Evolutionary conservation across 805 yeast species (phyloP).

Genomic region (Ogataea wickerhamii): DNA sequence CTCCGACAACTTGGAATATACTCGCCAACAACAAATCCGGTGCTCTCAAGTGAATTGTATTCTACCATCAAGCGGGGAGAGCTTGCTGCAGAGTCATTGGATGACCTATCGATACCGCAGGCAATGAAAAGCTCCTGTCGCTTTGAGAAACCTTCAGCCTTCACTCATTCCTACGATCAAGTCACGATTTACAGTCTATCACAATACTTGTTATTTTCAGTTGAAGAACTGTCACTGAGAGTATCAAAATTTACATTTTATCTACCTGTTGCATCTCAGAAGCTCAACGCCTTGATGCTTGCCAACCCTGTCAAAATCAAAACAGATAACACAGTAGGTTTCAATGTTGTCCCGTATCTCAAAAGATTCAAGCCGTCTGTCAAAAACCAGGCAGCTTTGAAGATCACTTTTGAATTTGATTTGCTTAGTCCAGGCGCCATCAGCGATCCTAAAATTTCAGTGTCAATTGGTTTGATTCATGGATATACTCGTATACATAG

Average conservation of each 20-base stretch:
- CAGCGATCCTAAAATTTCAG: constrained; percentile 2
- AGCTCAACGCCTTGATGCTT: constrained; percentile 11
- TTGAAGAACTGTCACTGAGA: constrained; percentile 15
- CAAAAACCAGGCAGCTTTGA: constrained; percentile 10
- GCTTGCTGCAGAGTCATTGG: constrained; percentile 2
- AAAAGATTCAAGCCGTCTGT: constrained; percentile 6
- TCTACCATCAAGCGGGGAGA: constrained; percentile 1
- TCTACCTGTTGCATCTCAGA: constrained; percentile 25
- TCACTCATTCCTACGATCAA: not conserved
- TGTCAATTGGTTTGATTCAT: constrained; percentile 5
- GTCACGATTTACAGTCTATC: constrained; percentile 16
- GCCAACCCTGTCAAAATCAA: constrained; percentile 15
- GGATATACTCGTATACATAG: constrained; percentile 4
- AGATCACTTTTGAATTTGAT: constrained; percentile 10
- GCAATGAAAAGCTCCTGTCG: not conserved
- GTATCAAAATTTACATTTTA: constrained; percentile 20
- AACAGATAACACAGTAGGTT: not conserved
- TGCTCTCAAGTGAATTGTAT: constrained; percentile 26
- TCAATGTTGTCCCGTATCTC: constrained; percentile 9
- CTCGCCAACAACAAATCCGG: constrained; percentile 20
- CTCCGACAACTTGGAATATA: constrained; percentile 18
- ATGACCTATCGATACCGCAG: constrained; percentile 2
- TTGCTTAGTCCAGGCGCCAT: constrained; percentile 1
- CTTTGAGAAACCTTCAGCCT: constrained; percentile 5
- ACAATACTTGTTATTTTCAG: constrained; percentile 22